Percentiles rank a stretch among this genome's conserved stretches.
Evolutionary conservation across 2,329 filamentous ascomycete species (phyloP).

Genomic region (Penicillium sp.): DNA sequence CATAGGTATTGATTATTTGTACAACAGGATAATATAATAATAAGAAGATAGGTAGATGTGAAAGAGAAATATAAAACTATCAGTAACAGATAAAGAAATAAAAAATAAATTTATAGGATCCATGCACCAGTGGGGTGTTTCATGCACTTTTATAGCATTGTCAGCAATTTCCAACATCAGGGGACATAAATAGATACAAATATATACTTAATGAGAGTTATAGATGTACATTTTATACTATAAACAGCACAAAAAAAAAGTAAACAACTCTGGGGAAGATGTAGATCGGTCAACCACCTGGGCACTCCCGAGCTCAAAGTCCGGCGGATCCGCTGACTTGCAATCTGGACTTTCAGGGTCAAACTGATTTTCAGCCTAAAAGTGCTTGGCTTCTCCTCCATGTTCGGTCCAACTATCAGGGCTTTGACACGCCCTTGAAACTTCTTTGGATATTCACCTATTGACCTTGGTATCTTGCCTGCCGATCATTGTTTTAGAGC

Average conservation of each 20-base stretch:
- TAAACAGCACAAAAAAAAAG: neutral
- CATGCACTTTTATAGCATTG: neutral
- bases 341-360: conserved; percentile 4
- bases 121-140: neutral
- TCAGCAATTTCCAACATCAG: neutral
- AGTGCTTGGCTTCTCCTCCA: conserved; percentile 6
- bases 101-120: too few relatives aligned
- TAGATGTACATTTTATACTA: neutral
- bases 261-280: neutral
- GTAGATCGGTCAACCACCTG: conserved; percentile 8
- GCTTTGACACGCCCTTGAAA: conserved; percentile 20
- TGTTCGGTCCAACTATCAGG: conserved; percentile 20
- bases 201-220: neutral
- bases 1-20: neutral
- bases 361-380: conserved; percentile 6
- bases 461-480: neutral
- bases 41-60: neutral
- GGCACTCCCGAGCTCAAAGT: neutral
- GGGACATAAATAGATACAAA: neutral
- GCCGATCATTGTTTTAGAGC: conserved; percentile 9
- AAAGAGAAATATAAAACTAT: neutral
- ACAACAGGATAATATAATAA: neutral
- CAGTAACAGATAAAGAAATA: neutral
- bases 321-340: conserved; percentile 10
- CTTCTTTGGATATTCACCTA: neutral